Conservation (phyloP, 2,329 filamentous ascomycete genomes). For the Helicocarpus griseus region DNA sequence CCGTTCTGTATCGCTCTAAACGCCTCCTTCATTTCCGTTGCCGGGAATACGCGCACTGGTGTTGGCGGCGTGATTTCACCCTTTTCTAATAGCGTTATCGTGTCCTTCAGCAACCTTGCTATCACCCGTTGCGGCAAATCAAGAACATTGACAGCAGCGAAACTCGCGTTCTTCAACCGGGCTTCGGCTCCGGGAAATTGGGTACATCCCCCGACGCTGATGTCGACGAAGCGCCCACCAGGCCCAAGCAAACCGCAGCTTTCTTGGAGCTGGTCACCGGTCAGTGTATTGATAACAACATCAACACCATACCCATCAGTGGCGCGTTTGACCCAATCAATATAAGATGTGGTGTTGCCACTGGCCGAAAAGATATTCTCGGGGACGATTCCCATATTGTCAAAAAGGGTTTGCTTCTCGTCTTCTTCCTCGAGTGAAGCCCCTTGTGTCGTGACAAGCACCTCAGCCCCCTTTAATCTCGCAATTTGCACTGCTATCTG, state of each 20-base stretch:
- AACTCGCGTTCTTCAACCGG: background rate
- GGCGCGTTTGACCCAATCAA: background rate
- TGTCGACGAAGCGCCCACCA: slow-evolving; percentile 8
- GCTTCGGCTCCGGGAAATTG: background rate
- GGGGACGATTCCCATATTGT: slow-evolving; percentile 2
- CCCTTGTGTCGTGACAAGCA: slow-evolving; percentile 11
- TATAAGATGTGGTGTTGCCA: background rate
- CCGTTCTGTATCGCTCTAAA: slow-evolving; percentile 13
- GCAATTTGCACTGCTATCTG: slow-evolving; percentile 15
- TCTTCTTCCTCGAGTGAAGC: background rate
- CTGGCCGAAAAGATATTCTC: slow-evolving; percentile 9
- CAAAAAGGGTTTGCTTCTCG: slow-evolving; percentile 7
- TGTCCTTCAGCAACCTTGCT: slow-evolving; percentile 4
- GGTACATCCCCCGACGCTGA: background rate
- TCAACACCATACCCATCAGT: slow-evolving; percentile 7
- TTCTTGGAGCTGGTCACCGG: background rate
- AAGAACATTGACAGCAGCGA: slow-evolving; percentile 9
- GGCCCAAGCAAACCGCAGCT: slow-evolving; percentile 8
- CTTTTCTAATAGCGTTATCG: slow-evolving; percentile 10
- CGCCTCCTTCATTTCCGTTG: slow-evolving; percentile 13
- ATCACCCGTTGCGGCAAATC: slow-evolving; percentile 4
- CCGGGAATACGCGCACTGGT: slow-evolving; percentile 11
- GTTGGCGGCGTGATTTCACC: slow-evolving; percentile 13
- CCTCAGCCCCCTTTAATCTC: slow-evolving; percentile 9
- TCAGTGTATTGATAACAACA: slow-evolving; percentile 7